Evolutionary conservation across 179 eudicot species (phyloP).

Genomic region (Pouteria campechiana): DNA sequence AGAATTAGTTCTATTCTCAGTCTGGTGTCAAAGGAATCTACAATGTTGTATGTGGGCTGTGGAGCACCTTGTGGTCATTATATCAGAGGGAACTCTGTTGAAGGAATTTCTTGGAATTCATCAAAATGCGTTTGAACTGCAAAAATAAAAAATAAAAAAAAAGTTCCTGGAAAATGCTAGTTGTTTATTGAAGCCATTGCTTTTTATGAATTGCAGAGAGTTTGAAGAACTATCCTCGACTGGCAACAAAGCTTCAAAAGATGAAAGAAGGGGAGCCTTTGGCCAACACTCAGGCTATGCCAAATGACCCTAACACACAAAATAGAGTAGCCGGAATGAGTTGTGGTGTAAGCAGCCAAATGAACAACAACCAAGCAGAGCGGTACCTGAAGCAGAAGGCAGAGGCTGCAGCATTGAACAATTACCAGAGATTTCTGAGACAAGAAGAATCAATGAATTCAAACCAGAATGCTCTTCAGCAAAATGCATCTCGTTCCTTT

Average conservation of each 20-base stretch:
- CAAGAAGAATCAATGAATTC: constrained; percentile 67
- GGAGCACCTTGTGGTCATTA: no score
- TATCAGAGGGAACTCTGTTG: no score
- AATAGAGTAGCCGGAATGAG: constrained; percentile 52
- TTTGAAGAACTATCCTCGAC: constrained; percentile 71
- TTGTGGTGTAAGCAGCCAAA: constrained; percentile 36
- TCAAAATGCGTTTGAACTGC: no score
- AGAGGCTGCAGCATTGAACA: constrained; percentile 48
- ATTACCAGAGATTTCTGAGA: constrained; percentile 54
- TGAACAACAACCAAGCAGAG: constrained; percentile 29
- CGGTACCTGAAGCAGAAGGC: constrained; percentile 49
- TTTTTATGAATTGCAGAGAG: constrained; percentile 48
- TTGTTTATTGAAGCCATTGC: no score
- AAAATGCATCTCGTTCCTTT: constrained; percentile 46
- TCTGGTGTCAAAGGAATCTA: no score
- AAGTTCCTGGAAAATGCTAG: no score
- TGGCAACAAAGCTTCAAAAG: constrained; percentile 47
- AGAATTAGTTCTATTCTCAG: no score
- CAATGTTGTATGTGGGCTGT: no score
- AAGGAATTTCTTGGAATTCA: no score
- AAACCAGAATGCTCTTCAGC: constrained; percentile 34
- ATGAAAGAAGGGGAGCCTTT: constrained; percentile 65
- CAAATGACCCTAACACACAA: constrained; percentile 47
- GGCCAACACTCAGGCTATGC: constrained; percentile 49
- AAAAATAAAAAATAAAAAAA: no score